Evolutionary conservation across 2,329 filamentous ascomycete species (phyloP), one percentile per base, ranked within the genome.

Genomic region (Colletotrichum cordylinicola): DNA sequence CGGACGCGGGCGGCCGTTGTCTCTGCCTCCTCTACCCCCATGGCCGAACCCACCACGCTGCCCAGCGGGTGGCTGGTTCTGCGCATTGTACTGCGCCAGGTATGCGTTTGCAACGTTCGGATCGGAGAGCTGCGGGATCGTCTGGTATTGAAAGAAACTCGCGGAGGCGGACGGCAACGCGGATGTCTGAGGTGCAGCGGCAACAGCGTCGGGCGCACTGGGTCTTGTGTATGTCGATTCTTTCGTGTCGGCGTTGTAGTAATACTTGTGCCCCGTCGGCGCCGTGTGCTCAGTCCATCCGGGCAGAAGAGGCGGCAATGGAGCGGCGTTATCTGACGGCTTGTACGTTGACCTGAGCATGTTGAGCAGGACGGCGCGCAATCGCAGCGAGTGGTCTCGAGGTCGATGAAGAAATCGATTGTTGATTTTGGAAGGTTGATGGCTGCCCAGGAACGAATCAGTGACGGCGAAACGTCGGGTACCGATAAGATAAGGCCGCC

Each of bases 261-360:
- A 98, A 86, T 98, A 98, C 33, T 90, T 90, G 84, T 98, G 96
- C 6, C 95, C 95, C 67, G 94, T 93, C 8, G 96, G 96, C 68
- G 96, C 95, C 85, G 93, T 96, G 86, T 98, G 96, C 84, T 98
- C 95, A n/a, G 94, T 95, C 96, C 96, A 98, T 78, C 95, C 96
- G 58, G 93, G 89, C 33, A 93, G 93, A 1, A 98, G 88, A 43
- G 94, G 91, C 61, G 91, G 88, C 48, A 86, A 82, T 21, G 80
- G 79, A 1, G 78, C 80, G 9, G 85, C 75, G 71, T 84, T 82
- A 62, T 85, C 80, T 12, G 90, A 89, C 27, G 92, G 89, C 76
- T 91, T 92, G 84, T 96, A 92, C n/a, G 94, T 96, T 24, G 94
- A 95, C 82, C 93, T 95, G 65, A 96, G 87, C 94, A 95, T 95